Evolutionary conservation across 2,329 filamentous ascomycete species (phyloP).

Genomic region (Epichloe coenophiala): DNA sequence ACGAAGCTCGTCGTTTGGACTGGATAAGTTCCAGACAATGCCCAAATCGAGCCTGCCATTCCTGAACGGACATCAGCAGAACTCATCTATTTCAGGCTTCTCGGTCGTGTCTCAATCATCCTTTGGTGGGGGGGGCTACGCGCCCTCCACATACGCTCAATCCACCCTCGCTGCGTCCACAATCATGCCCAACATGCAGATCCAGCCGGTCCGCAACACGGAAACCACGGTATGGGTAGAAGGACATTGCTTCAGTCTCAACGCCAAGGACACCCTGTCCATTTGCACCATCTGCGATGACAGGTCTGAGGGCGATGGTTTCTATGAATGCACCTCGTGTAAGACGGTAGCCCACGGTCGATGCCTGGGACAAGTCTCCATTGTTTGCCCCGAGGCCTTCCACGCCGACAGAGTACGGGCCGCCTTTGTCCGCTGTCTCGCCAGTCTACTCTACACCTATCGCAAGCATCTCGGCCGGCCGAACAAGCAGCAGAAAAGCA

Average conservation of each 20-base stretch:
- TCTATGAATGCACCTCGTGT: conserved; percentile 62
- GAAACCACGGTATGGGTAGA: conserved; percentile 75
- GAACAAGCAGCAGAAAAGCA: conserved; percentile 44
- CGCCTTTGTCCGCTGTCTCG: conserved; percentile 50
- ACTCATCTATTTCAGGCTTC: conserved; percentile 44
- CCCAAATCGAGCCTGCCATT: conserved; percentile 64
- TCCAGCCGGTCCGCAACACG: conserved; percentile 66
- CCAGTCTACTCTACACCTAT: conserved; percentile 54
- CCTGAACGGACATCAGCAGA: conserved; percentile 48
- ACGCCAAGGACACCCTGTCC: conserved; percentile 41
- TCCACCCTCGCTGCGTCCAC: conserved; percentile 79
- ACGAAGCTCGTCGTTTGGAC: conserved; percentile 83
- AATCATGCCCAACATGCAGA: conserved; percentile 72
- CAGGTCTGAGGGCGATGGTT: conserved; percentile 54
- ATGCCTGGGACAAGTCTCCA: conserved; percentile 47
- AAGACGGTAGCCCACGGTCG: conserved; percentile 41
- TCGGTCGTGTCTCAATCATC: conserved; percentile 56
- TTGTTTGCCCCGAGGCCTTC: conserved; percentile 52
- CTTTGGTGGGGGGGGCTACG: conserved; percentile 52
- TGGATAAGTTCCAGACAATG: conserved; percentile 55
- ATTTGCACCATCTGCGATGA: conserved; percentile 67
- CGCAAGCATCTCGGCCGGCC: conserved; percentile 49
- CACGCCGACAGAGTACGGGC: conserved; percentile 47
- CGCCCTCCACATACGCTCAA: conserved; percentile 71
- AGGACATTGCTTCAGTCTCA: conserved; percentile 66